Conservation (phyloP, 140 eudicot species). For the Oenanthe javanica region DNA sequence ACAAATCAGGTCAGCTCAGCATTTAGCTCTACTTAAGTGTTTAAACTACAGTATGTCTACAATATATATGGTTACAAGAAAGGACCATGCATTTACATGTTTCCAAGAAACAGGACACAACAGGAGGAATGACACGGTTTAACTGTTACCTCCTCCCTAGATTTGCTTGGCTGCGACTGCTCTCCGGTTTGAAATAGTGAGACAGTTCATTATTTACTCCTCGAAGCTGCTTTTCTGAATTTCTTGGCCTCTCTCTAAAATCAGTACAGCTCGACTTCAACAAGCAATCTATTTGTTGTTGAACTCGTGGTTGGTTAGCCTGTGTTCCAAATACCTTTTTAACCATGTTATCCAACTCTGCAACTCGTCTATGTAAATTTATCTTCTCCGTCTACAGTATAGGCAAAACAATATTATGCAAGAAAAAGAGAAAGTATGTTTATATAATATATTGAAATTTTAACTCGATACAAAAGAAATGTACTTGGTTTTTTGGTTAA, state of each 20-base stretch:
- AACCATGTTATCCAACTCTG: constrained; percentile 71
- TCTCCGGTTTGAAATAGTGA: constrained; percentile 37
- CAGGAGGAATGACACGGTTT: neutral
- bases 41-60: neutral
- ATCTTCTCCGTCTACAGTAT: constrained; percentile 51
- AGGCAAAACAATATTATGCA: neutral
- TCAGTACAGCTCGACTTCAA: constrained; percentile 27
- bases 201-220: constrained; percentile 44
- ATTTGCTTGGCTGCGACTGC: constrained; percentile 25
- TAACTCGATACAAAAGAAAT: neutral
- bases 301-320: constrained; percentile 20
- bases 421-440: neutral
- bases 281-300: constrained; percentile 27
- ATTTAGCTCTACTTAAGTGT: too few species aligned
- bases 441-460: neutral
- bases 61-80: neutral
- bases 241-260: constrained; percentile 38
- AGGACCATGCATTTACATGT: neutral
- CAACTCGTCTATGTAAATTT: constrained; percentile 45
- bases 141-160: constrained; percentile 3
- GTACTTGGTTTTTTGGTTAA: neutral
- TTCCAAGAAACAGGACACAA: neutral
- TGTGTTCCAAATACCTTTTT: constrained; percentile 49
- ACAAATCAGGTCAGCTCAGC: neutral
- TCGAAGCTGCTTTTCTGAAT: constrained; percentile 41